These are phyloP conservation scores for Helichrysum umbraculigerum DNA, from an alignment of 129 eudicot species.

Conservation along the genomic window DNA sequence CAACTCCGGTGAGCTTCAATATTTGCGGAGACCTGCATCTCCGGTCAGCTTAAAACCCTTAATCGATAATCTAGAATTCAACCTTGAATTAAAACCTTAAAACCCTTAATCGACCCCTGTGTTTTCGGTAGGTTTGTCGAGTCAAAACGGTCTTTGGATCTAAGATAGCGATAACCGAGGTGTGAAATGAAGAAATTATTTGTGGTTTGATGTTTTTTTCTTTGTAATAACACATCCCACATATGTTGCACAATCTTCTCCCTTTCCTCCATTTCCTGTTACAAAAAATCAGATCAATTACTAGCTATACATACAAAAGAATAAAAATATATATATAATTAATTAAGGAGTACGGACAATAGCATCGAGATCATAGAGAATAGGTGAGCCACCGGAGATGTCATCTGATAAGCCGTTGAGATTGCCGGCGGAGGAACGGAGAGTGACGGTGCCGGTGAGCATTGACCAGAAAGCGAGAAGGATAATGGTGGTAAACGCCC, in stretches of 20 bases:
- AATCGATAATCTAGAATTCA: no score
- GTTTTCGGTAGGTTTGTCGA: no score
- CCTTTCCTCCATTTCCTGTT: slow-evolving; percentile 84
- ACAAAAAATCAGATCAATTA: slow-evolving; percentile 13
- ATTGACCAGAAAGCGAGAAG: slow-evolving; percentile 79
- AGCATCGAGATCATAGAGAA: slow-evolving; percentile 70
- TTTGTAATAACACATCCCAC: slow-evolving; percentile 98
- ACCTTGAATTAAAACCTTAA: no score
- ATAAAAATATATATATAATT: neutral
- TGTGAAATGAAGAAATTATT: no score
- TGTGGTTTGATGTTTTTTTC: no score
- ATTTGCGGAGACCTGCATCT: no score
- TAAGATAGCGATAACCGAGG: no score
- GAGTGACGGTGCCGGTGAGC: slow-evolving; percentile 79
- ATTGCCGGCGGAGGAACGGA: slow-evolving; percentile 70
- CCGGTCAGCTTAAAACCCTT: no score
- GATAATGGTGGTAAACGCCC: slow-evolving; percentile 69
- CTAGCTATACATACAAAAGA: neutral
- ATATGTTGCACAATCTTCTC: slow-evolving; percentile 79
- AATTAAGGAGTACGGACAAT: slow-evolving; percentile 40
- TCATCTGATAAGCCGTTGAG: slow-evolving; percentile 50
- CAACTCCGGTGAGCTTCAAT: no score
- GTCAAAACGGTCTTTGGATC: no score
- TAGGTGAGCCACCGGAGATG: slow-evolving; percentile 26
- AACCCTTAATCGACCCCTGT: no score